Conservation (phyloP, 192 early-diverging fungal species). For the Gigaspora rosea region DNA sequence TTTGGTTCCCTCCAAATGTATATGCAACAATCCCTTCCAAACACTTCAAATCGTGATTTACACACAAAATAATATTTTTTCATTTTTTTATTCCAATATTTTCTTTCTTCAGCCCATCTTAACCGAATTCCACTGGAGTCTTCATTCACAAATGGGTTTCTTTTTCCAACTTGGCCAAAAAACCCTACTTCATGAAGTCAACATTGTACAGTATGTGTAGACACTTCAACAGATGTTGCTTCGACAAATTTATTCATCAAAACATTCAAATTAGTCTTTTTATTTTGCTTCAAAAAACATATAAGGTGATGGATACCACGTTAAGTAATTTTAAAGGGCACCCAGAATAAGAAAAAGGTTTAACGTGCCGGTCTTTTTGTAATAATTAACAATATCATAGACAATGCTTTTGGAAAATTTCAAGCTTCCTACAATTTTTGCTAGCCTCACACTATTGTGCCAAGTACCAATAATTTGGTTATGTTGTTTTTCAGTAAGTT, state of each 20-base stretch:
- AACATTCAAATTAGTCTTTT: neutral
- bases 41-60: too few relatives aligned
- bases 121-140: too few relatives aligned
- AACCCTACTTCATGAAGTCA: too few relatives aligned
- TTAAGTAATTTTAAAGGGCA: neutral
- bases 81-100: too few relatives aligned
- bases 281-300: neutral
- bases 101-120: too few relatives aligned
- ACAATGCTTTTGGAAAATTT: neutral
- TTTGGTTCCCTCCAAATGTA: too few relatives aligned
- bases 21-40: too few relatives aligned
- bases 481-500: neutral
- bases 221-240: neutral
- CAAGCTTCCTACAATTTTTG: neutral
- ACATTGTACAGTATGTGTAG: neutral
- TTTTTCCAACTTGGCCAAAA: too few relatives aligned
- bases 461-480: neutral
- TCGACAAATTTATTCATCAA: neutral
- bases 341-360: neutral
- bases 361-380: neutral
- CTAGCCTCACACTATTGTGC: neutral
- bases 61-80: too few relatives aligned
- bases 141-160: too few relatives aligned
- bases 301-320: neutral
- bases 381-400: conserved; percentile 2